A percentile compares a stretch with the other conserved stretches of the same genome.
These are phyloP conservation scores for Malassezia sympodialis DNA, from an alignment of 1,284 basidiomycete genomes.

Conservation along the genomic window DNA sequence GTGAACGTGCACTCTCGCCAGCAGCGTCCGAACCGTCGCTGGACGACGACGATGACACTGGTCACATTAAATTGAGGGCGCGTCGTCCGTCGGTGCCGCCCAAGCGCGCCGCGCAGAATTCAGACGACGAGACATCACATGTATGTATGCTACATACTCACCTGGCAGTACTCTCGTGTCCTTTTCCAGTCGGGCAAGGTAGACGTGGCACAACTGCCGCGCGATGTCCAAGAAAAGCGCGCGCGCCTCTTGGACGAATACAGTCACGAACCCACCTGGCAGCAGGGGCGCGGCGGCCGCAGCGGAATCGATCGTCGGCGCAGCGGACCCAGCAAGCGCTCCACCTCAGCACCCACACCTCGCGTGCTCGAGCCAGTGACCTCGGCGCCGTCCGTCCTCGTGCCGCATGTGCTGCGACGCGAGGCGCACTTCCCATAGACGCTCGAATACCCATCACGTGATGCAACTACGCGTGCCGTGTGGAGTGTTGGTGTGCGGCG, in stretches of 20 bases:
- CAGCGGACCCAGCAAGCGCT: neutral
- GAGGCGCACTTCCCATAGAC: conserved; percentile 11
- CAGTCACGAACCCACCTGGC: conserved; percentile 18
- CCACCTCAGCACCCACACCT: neutral
- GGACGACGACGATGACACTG: neutral
- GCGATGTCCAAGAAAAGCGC: conserved; percentile 5
- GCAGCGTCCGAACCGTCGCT: neutral
- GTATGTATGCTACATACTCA: neutral
- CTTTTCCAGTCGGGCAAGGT: conserved; percentile 7
- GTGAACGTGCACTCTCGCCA: neutral
- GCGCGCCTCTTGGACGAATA: conserved; percentile 12
- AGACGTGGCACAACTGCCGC: neutral
- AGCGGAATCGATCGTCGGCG: conserved; percentile 12
- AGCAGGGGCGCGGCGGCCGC: conserved; percentile 13
- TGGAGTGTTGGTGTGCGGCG: neutral
- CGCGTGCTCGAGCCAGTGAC: neutral
- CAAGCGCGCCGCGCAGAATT: neutral
- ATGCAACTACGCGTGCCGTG: neutral
- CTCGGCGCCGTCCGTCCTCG: conserved; percentile 12
- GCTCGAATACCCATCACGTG: conserved; percentile 7
- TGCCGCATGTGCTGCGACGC: conserved; percentile 9
- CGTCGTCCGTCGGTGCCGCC: neutral
- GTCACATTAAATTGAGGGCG: neutral
- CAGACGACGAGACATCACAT: conserved; percentile 3
- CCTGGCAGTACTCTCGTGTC: conserved; percentile 1